Evolutionary conservation across 495 filamentous ascomycete species (phyloP), one percentile per base, ranked within the genome.

Genomic region (Aspergillus homomorphus): DNA sequence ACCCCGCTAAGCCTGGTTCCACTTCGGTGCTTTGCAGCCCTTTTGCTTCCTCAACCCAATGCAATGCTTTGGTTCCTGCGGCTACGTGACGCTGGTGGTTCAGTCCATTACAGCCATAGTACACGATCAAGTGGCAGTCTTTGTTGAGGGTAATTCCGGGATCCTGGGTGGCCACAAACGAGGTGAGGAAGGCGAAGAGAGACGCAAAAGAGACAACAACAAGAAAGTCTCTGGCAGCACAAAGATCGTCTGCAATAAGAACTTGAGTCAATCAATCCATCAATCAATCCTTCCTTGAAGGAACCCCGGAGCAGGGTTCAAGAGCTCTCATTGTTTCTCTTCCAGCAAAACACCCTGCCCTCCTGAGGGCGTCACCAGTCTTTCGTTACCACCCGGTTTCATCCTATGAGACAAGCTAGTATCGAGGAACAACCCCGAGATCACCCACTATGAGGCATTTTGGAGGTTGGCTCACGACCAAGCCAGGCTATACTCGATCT

Each of bases 61-160:
- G 62, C 61, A 38, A 49, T 64, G 58, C 51, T 62, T 64, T 43
- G 61, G 56, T 66, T 66, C 66, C 66, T 69, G 66, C 66, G 66
- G 63, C 63, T 60, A 62, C 56, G 57, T 62, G 62, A 63, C 61
- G 58, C 54, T 62, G 59, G 22, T 23, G 26, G 26, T 28, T 28
- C 26, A 28, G 26, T 24, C 24, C 46, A 19, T 4, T 15, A 20
- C 21, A 12, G 23, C 50, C 21, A 18, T 22, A 15, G n/a, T 30
- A 43, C 19, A 15, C 12, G 16, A 4, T 16, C 52, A 38, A 56
- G 45, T 42, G 3, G 20, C 49, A 42, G 51, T 21, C 12, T 43
- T 45, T 55, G 28, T 45, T 7, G 2, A 12, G 33, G 26, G 26
- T 28, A 28, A 28, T 28, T 9, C 26, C 26, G 26, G 26, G 9